Conservation (phyloP, 1,284 basidiomycete genomes). For the Boletus smithii region DNA sequence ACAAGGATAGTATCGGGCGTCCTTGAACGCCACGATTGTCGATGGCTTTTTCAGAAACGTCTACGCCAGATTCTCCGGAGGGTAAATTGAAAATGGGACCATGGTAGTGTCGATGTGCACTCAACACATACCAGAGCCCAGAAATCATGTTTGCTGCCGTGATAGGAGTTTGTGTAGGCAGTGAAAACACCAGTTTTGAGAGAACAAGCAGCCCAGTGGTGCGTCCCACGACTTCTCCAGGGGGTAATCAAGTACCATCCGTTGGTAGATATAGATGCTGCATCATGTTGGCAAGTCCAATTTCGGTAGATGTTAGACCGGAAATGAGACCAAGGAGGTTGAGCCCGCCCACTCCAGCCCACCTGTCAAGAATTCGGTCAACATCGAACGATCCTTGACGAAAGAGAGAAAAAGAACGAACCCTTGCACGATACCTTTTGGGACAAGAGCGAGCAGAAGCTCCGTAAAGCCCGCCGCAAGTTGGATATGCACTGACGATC, state of each 20-base stretch:
- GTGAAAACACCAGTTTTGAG: constrained; percentile 74
- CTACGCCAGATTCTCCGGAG: background rate
- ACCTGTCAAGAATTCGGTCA: constrained; percentile 27
- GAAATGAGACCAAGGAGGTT: constrained; percentile 85
- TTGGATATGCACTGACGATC: constrained; percentile 78
- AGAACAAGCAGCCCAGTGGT: constrained; percentile 72
- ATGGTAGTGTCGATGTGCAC: constrained; percentile 30
- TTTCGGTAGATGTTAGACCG: constrained; percentile 84
- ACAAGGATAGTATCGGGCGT: too few species aligned
- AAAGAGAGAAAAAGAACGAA: constrained; percentile 22
- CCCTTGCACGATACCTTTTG: constrained; percentile 59
- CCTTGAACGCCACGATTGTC: too few species aligned
- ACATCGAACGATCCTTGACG: background rate
- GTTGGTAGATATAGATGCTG: constrained; percentile 39
- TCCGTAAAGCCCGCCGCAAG: constrained; percentile 76
- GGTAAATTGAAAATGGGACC: too few species aligned
- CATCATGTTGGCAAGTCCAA: constrained; percentile 90
- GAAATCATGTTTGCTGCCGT: constrained; percentile 66
- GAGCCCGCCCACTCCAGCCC: constrained; percentile 81
- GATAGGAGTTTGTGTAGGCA: constrained; percentile 71
- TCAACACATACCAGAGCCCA: constrained; percentile 23
- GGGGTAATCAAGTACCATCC: constrained; percentile 20
- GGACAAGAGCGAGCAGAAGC: constrained; percentile 79
- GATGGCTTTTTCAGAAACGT: too few species aligned
- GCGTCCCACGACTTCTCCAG: constrained; percentile 73